Conservation (phyloP, 805 yeast genomes). For the Saturnispora quitensis region DNA sequence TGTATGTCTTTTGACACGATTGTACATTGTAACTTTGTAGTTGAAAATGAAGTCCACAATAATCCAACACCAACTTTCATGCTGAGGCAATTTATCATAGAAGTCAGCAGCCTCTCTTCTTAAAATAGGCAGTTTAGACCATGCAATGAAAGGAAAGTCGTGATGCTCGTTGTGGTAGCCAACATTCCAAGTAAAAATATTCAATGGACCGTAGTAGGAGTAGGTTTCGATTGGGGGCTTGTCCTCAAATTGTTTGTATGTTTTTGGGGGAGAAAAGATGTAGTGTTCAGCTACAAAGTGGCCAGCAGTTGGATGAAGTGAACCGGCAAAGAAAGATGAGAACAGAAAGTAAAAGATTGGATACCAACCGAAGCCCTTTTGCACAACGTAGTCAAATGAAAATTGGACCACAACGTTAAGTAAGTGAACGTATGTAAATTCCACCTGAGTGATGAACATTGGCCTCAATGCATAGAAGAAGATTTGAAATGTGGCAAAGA, state of each 20-base stretch:
- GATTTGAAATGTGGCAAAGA: constrained; percentile 83
- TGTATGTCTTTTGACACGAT: constrained; percentile 63
- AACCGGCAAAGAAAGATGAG: constrained; percentile 82
- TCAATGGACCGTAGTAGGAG: constrained; percentile 78
- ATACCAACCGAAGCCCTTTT: constrained; percentile 53
- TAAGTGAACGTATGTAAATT: constrained; percentile 66
- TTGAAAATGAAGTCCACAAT: constrained; percentile 62
- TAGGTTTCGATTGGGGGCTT: constrained; percentile 71
- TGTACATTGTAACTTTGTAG: constrained; percentile 63
- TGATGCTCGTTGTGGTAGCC: constrained; percentile 95
- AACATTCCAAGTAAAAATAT: constrained; percentile 79
- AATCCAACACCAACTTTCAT: constrained; percentile 71
- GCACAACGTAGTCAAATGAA: constrained; percentile 46
- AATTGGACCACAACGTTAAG: constrained; percentile 58
- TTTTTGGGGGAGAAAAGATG: constrained; percentile 48
- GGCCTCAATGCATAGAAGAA: constrained; percentile 87
- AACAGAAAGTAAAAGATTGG: constrained; percentile 58
- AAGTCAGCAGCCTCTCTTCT: constrained; percentile 67
- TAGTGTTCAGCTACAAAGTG: constrained; percentile 95
- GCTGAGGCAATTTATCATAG: constrained; percentile 70
- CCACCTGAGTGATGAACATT: constrained; percentile 69
- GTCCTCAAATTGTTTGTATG: constrained; percentile 23
- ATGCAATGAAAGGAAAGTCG: constrained; percentile 88
- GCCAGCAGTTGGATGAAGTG: constrained; percentile 89
- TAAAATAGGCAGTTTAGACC: constrained; percentile 68